A percentile compares a stretch with the other conserved stretches of the same genome.
Evolutionary conservation across 2,329 filamentous ascomycete genomes (phyloP).

Genomic region (Ilyonectria robusta): DNA sequence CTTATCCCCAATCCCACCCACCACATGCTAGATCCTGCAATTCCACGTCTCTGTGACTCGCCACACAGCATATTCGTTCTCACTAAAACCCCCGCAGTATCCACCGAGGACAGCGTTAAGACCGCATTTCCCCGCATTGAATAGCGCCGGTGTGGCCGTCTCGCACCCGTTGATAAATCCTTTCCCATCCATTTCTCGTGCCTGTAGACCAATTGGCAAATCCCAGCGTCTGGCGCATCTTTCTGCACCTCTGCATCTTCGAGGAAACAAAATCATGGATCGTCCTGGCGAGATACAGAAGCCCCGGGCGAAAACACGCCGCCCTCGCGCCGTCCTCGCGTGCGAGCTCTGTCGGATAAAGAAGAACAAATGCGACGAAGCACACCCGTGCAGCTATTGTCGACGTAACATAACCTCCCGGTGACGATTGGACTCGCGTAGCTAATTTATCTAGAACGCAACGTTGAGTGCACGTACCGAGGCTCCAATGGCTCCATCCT

Average conservation of each 20-base stretch:
- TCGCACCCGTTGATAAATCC: background rate
- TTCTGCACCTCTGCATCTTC: too few relatives aligned
- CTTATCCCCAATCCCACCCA: too few relatives aligned
- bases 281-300: slow-evolving; percentile 15
- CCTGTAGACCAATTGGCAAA: background rate
- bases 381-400: slow-evolving; percentile 51
- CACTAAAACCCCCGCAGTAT: background rate
- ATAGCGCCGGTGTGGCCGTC: background rate
- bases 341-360: slow-evolving; percentile 62
- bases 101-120: background rate
- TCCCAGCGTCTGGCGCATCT: too few relatives aligned
- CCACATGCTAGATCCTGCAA: too few relatives aligned
- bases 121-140: background rate
- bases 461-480: slow-evolving; percentile 48
- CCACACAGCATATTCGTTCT: background rate
- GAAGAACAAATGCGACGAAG: slow-evolving; percentile 65
- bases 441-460: slow-evolving; percentile 26
- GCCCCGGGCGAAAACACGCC: slow-evolving; percentile 17
- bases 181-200: background rate
- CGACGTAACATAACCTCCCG: slow-evolving; percentile 21
- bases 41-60: too few relatives aligned
- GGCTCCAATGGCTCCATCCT: slow-evolving; percentile 30
- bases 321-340: slow-evolving; percentile 60
- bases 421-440: background rate
- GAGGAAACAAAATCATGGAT: background rate